phyloP scores from a whole-genome alignment of 108 stramenopile species.

The Schizochytrium sp. region DNA sequence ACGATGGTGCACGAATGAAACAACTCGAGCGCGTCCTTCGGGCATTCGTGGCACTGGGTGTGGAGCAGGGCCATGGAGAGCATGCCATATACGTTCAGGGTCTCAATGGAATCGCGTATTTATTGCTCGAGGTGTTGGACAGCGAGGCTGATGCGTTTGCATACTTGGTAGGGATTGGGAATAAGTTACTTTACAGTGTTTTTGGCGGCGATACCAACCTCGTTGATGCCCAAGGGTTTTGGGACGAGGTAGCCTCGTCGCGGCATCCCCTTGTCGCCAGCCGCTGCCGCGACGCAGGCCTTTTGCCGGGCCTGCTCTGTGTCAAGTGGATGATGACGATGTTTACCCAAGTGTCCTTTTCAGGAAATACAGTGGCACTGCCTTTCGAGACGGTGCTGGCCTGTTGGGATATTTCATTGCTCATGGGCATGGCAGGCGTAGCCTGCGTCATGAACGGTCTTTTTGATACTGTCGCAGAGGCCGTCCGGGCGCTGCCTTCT shows the following conservation, averaged over 20 bases:
- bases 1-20: background rate
- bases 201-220: background rate
- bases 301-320: background rate
- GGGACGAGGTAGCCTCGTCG: background rate
- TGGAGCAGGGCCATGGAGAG: background rate
- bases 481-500: background rate
- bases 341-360: background rate
- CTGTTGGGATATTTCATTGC: background rate
- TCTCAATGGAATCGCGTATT: background rate
- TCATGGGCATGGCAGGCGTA: background rate
- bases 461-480: background rate
- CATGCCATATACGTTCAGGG: background rate
- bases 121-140: background rate
- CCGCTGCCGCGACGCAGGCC: background rate
- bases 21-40: background rate
- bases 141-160: background rate
- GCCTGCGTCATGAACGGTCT: background rate
- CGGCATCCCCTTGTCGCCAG: background rate
- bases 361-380: background rate
- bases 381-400: background rate
- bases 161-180: background rate
- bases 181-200: background rate
- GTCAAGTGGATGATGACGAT: background rate
- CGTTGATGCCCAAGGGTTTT: background rate
- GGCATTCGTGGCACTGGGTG: background rate